A percentile compares a stretch with the other conserved stretches of the same genome.
These are phyloP conservation scores for Cyberlindnera xishuangbannaensis DNA, from an alignment of 805 yeast species.

Conservation along the genomic window DNA sequence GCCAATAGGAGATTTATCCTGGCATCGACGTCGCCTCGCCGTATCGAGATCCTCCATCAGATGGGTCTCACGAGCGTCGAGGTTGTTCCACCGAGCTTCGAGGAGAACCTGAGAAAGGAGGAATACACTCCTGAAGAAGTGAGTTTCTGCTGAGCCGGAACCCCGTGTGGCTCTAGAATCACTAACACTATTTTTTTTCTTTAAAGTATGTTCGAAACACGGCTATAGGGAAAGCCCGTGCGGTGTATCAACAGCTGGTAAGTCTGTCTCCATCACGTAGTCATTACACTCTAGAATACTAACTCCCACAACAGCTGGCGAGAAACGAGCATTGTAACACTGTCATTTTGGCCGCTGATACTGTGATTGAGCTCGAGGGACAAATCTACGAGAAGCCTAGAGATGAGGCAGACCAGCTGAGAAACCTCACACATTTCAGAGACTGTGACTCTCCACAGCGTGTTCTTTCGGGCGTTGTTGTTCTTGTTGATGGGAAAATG, in stretches of 20 bases:
- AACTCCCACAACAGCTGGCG: conserved; percentile 8
- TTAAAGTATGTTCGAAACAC: conserved; percentile 61
- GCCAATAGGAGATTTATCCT: conserved; percentile 39
- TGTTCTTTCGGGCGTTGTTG: conserved; percentile 50
- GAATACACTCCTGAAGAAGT: conserved; percentile 40
- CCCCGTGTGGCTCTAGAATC: too few relatives aligned
- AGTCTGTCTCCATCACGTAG: neutral
- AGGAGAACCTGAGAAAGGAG: conserved; percentile 65
- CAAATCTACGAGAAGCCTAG: conserved; percentile 76
- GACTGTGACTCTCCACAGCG: conserved; percentile 39
- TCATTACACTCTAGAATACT: neutral
- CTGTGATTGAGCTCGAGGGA: conserved; percentile 57
- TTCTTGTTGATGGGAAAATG: conserved; percentile 28
- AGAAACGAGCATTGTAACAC: conserved; percentile 10
- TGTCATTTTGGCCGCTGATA: conserved; percentile 67
- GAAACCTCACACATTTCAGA: conserved; percentile 41
- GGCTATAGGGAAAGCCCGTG: conserved; percentile 57
- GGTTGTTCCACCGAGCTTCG: conserved; percentile 61
- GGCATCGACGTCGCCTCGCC: conserved; percentile 82
- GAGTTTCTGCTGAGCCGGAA: too few relatives aligned
- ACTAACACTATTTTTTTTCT: conserved; percentile 17
- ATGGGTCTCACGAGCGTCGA: conserved; percentile 43
- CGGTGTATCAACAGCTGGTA: conserved; percentile 45
- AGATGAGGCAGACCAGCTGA: conserved; percentile 43
- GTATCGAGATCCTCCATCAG: conserved; percentile 64